These are phyloP conservation scores for Pseudophaeomoniella oleicola DNA, from an alignment of 2,329 filamentous ascomycete genomes.

Conservation along the genomic window DNA sequence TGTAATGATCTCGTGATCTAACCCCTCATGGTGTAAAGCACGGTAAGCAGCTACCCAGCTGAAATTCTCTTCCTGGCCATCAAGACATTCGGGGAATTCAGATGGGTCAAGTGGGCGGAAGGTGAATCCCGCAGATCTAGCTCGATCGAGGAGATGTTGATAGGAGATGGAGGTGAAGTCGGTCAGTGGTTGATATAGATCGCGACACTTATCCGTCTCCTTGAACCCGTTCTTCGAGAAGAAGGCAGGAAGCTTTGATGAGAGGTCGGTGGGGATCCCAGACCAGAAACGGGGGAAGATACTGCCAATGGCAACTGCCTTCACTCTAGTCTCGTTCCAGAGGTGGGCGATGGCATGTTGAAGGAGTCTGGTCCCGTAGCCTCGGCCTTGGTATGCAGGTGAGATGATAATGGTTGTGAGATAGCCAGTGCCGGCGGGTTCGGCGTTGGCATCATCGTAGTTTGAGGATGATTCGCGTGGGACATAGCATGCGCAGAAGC, in stretches of 20 bases:
- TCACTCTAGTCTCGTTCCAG: background rate
- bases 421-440: conserved; percentile 1
- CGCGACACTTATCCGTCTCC: background rate
- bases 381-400: conserved; percentile 1
- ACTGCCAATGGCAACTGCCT: conserved; percentile 1
- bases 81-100: conserved; percentile 1
- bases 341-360: conserved; percentile 1
- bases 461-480: conserved; percentile 1
- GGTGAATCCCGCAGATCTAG: background rate
- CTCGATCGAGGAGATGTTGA: background rate
- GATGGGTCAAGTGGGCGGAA: conserved; percentile 1
- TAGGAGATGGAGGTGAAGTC: background rate
- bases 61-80: conserved; percentile 2
- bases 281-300: conserved; percentile 1
- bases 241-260: conserved; percentile 1
- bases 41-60: conserved; percentile 1
- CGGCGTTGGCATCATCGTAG: background rate
- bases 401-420: conserved; percentile 1
- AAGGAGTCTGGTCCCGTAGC: conserved; percentile 1
- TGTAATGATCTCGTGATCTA: conserved; percentile 1
- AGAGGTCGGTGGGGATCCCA: conserved; percentile 1
- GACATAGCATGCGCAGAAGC: conserved; percentile 1
- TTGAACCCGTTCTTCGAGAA: conserved; percentile 1
- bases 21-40: background rate
- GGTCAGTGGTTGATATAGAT: conserved; percentile 1